A percentile compares a stretch with the other conserved stretches of the same genome.
phyloP scores from a whole-genome alignment of 176 grass and related monocot genomes.

The Carex kokanica region DNA sequence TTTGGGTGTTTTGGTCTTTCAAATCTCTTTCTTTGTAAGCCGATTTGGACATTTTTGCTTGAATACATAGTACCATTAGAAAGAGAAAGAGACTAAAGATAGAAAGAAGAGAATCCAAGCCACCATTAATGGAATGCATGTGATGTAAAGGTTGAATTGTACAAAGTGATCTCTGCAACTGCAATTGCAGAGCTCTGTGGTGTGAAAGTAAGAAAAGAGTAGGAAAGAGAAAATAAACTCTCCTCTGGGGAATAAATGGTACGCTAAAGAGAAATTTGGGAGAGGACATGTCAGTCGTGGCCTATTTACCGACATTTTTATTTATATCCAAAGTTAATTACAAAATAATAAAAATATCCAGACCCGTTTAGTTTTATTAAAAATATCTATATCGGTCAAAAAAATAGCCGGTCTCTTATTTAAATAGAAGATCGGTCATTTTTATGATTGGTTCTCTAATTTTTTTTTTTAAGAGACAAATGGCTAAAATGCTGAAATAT shows the following conservation, averaged over 20 bases:
- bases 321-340: too few relatives aligned
- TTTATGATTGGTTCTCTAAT: too few relatives aligned
- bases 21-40: slow-evolving; percentile 13
- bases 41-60: slow-evolving; percentile 22
- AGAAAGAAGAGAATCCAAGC: neutral
- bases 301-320: too few relatives aligned
- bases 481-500: too few relatives aligned
- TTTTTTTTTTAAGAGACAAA: too few relatives aligned
- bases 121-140: slow-evolving; percentile 39
- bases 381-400: too few relatives aligned
- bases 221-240: neutral
- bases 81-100: slow-evolving; percentile 5
- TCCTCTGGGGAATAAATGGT: neutral
- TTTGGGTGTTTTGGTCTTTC: slow-evolving; percentile 6
- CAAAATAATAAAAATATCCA: too few relatives aligned
- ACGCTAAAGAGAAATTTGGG: neutral
- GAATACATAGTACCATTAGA: slow-evolving; percentile 40
- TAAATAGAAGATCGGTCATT: too few relatives aligned
- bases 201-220: neutral
- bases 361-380: too few relatives aligned
- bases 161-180: slow-evolving; percentile 27
- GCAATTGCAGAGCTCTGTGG: slow-evolving; percentile 13
- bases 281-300: neutral
- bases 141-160: slow-evolving; percentile 25
- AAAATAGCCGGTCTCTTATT: too few relatives aligned